Evolutionary conservation across 345 rosid species (phyloP).

Genomic region (Citrus hindsii): DNA sequence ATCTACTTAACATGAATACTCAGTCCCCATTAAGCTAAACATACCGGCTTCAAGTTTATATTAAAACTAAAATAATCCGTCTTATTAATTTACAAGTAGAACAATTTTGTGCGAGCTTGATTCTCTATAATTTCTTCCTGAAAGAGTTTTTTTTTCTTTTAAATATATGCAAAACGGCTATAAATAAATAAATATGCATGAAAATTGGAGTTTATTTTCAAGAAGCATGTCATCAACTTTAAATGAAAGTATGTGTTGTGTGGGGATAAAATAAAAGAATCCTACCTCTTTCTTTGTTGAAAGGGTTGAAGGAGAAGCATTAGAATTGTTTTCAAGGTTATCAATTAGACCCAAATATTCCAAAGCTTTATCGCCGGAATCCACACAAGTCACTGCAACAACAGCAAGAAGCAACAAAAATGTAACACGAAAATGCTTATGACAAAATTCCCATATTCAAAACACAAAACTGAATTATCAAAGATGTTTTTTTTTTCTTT

Average conservation of each 20-base stretch:
- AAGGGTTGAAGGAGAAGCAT: slow-evolving; percentile 6
- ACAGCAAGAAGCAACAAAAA: neutral
- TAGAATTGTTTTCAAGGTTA: slow-evolving; percentile 6
- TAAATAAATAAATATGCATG: neutral
- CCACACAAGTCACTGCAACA: slow-evolving; percentile 50
- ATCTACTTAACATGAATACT: no score
- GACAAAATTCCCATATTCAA: neutral
- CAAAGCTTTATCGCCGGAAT: slow-evolving; percentile 56
- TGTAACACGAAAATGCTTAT: neutral
- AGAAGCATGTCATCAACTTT: neutral
- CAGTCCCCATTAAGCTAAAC: neutral
- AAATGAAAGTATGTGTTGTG: neutral
- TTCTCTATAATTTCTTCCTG: neutral
- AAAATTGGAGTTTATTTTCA: neutral
- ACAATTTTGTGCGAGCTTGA: neutral
- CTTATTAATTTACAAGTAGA: neutral
- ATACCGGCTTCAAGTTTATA: neutral
- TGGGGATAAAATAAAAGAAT: neutral
- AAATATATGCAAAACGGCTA: no score
- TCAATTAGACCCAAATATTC: slow-evolving; percentile 47
- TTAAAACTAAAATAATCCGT: neutral
- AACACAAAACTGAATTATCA: neutral
- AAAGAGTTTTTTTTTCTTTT: neutral
- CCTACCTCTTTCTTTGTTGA: slow-evolving; percentile 25
- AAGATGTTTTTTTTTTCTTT: neutral